phyloP scores from a whole-genome alignment of 108 stramenopile genomes.

The Cyclotella kingstonii region DNA sequence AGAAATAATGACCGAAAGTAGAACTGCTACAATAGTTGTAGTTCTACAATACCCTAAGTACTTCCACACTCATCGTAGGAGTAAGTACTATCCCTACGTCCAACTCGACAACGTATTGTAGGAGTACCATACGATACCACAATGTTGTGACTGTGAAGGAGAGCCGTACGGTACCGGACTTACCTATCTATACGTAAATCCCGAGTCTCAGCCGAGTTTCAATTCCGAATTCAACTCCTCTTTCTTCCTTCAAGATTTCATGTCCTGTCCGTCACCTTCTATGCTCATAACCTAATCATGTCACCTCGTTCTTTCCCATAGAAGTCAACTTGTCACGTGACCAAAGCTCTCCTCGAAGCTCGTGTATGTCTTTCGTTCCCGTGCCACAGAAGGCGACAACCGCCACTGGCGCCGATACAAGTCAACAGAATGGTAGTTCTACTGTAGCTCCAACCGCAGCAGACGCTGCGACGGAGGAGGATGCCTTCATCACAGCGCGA shows the following conservation, averaged over 20 bases:
- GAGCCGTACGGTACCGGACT: background rate
- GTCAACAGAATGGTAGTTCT: slow-evolving; percentile 29
- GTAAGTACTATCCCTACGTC: too few relatives aligned
- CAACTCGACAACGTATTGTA: too few relatives aligned
- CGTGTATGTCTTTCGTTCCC: slow-evolving; percentile 93
- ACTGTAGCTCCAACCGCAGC: slow-evolving; percentile 49
- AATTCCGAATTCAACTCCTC: too few relatives aligned
- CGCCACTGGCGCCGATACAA: slow-evolving; percentile 58
- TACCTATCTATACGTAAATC: background rate
- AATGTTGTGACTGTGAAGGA: background rate
- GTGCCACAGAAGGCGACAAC: slow-evolving; percentile 76
- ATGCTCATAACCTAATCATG: slow-evolving; percentile 11
- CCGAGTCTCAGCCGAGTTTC: too few relatives aligned
- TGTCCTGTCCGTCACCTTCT: too few relatives aligned
- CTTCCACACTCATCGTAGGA: too few relatives aligned
- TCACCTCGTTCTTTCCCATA: background rate
- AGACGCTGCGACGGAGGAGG: slow-evolving; percentile 36
- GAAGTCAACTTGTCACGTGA: background rate
- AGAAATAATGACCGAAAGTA: too few relatives aligned
- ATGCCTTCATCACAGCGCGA: slow-evolving; percentile 83
- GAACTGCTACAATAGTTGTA: too few relatives aligned
- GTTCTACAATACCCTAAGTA: too few relatives aligned
- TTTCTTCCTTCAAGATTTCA: too few relatives aligned
- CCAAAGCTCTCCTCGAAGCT: background rate
- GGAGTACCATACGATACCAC: background rate